Evolutionary conservation across 2,329 filamentous ascomycete genomes (phyloP).

Genomic region (Phyllosticta citrichinensis): DNA sequence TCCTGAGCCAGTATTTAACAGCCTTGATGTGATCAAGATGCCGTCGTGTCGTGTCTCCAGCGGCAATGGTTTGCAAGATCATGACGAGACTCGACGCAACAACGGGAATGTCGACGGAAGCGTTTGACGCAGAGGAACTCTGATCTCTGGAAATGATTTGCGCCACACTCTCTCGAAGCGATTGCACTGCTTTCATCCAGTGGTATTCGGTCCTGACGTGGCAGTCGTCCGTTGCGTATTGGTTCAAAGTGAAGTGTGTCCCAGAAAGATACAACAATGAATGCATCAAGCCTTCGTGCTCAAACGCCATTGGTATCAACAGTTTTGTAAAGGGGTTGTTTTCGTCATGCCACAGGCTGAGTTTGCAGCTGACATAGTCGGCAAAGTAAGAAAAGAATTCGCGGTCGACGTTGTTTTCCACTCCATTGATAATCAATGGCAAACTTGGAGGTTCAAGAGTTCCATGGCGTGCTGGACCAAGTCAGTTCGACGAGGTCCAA

Average conservation of each 20-base stretch:
- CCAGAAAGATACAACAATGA: constrained; percentile 76
- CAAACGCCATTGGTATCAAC: constrained; percentile 68
- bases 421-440: constrained; percentile 61
- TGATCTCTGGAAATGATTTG: neutral
- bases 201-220: neutral
- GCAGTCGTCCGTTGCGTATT: neutral
- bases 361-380: constrained; percentile 64
- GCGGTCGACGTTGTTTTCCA: constrained; percentile 70
- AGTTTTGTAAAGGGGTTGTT: constrained; percentile 81
- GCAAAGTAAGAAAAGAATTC: constrained; percentile 79
- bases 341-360: constrained; percentile 69
- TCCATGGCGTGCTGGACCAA: constrained; percentile 19
- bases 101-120: constrained; percentile 46
- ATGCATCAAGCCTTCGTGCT: constrained; percentile 79
- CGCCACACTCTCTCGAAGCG: neutral
- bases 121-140: constrained; percentile 18
- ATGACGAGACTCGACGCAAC: constrained; percentile 51
- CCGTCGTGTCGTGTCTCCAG: constrained; percentile 49
- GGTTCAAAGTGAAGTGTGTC: constrained; percentile 44
- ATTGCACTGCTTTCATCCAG: neutral
- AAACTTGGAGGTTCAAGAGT: constrained; percentile 33
- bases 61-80: constrained; percentile 49
- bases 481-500: constrained; percentile 13
- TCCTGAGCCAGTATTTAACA: constrained; percentile 61
- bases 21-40: constrained; percentile 65